These are phyloP conservation scores for Neopestalotiopsis clavispora DNA, from an alignment of 2,329 filamentous ascomycete species.

Conservation along the genomic window DNA sequence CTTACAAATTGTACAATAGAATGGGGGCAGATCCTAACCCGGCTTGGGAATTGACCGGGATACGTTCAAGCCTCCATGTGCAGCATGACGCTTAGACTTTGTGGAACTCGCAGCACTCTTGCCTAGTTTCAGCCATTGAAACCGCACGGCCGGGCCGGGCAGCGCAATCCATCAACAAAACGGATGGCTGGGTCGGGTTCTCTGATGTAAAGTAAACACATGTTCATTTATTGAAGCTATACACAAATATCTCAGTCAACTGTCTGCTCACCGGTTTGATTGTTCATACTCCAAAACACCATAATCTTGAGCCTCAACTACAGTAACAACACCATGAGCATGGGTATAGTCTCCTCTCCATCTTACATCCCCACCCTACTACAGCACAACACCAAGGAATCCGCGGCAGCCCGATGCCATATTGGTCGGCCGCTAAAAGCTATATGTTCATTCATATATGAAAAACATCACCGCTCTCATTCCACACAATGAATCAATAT, in stretches of 20 bases:
- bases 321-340: constrained; percentile 21
- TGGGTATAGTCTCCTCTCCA: constrained; percentile 18
- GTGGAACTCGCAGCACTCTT: background rate
- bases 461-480: background rate
- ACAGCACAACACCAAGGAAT: background rate
- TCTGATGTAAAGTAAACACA: background rate
- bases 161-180: background rate
- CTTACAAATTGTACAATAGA: background rate
- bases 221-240: background rate
- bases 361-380: background rate
- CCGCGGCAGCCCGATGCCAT: background rate
- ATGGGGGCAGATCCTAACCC: background rate
- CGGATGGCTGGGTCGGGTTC: background rate
- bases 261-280: background rate
- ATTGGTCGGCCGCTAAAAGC: background rate
- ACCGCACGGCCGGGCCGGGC: background rate
- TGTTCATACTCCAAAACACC: background rate
- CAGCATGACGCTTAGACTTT: constrained; percentile 1
- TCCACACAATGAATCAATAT: no score
- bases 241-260: background rate
- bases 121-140: constrained; percentile 2
- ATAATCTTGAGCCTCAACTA: background rate
- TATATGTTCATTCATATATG: background rate
- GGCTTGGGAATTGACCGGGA: background rate
- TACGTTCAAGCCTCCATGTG: background rate